phyloP scores from a whole-genome alignment of 2,329 filamentous ascomycete genomes.

The Lomentospora prolificans region DNA sequence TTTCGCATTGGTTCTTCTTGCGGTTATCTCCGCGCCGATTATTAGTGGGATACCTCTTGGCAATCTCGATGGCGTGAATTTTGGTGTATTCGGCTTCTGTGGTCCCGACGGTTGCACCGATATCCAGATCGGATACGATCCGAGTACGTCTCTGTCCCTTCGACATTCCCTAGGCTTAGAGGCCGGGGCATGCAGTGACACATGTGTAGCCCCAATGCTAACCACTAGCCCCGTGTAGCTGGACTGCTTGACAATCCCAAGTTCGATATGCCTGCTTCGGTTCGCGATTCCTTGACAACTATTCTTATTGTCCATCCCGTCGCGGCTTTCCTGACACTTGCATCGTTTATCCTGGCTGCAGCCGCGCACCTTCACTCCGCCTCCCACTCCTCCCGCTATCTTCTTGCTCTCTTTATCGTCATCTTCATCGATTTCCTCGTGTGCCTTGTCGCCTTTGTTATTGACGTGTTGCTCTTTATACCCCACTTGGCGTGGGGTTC shows the following conservation, averaged over 20 bases:
- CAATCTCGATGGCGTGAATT: slow-evolving; percentile 64
- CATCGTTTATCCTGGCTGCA: slow-evolving; percentile 72
- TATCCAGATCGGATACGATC: slow-evolving; percentile 77
- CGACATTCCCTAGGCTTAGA: neutral
- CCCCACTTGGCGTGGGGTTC: slow-evolving; percentile 91
- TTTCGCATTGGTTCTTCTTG: slow-evolving; percentile 76
- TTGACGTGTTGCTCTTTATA: slow-evolving; percentile 90
- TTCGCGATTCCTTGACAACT: slow-evolving; percentile 61
- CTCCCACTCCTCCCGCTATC: slow-evolving; percentile 80
- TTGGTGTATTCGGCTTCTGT: slow-evolving; percentile 92
- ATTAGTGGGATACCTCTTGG: slow-evolving; percentile 78
- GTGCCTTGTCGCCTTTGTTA: slow-evolving; percentile 76
- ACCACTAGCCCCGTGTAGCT: neutral
- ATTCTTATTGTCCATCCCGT: slow-evolving; percentile 91
- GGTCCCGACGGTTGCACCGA: slow-evolving; percentile 51
- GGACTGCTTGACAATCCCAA: slow-evolving; percentile 20
- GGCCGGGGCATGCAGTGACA: too few relatives aligned
- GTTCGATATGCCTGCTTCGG: slow-evolving; percentile 47
- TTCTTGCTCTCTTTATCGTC: slow-evolving; percentile 77
- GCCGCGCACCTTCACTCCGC: slow-evolving; percentile 79
- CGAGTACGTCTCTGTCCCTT: slow-evolving; percentile 43
- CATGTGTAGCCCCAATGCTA: too few relatives aligned
- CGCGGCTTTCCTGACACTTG: slow-evolving; percentile 73
- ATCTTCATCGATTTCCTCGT: slow-evolving; percentile 77
- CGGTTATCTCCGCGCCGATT: slow-evolving; percentile 84